Base-by-base conservation (phyloP, 805 yeast genomes). In the Yarrowia porcina region DNA sequence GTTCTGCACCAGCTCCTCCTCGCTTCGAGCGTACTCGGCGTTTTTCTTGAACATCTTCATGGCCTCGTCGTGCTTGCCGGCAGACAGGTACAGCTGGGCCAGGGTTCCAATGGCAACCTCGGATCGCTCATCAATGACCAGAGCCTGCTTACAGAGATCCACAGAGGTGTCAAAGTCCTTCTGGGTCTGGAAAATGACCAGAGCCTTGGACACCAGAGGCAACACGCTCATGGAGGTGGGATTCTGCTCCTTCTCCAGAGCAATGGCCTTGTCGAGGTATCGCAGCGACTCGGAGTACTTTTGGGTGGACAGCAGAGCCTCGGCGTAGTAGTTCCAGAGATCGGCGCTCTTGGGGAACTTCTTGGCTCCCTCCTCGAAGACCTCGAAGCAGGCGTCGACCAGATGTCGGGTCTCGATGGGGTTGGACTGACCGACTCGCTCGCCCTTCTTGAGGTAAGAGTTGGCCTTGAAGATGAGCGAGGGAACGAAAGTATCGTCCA, bases 301-400 rank as follows among this genome's bases (percentile, higher is more conserved):
- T 72, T 87, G 88, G 70, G 82, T 82, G 73, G 93, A 97, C 66
- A 89, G 86, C 70, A 93, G 81, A 57, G 93, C 87, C 79, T 94
- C 99, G 72, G 98, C 99, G 73, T 86, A 91, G 77, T 91, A 94
- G 79, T 90, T 92, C 78, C 94, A 96, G 69, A 91, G 88, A 75
- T 90, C 97, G 63, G 98, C 90, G 61, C 88, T 82, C 23, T 92
- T 83, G 69, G 97, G 92, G 83, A 90, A 90, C 74, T 81, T 81
- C 74, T 81, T 79, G 36, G 74, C 68, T 32, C 67, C 42, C 61
- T 66, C 64, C 25, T 50, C 42, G 65, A 69, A 69, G 23, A 41
- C 30, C 39, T 56, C 61, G 49, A 56, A 56, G 21, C 61, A 56
- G 39, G 32, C 38, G 39, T 56, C 61, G 20, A 56, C 49, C 15